Evolutionary conservation across 768 basidiomycete species (phyloP), one percentile per base, ranked within the genome.

Genomic region (Gelatoporia subvermispora): DNA sequence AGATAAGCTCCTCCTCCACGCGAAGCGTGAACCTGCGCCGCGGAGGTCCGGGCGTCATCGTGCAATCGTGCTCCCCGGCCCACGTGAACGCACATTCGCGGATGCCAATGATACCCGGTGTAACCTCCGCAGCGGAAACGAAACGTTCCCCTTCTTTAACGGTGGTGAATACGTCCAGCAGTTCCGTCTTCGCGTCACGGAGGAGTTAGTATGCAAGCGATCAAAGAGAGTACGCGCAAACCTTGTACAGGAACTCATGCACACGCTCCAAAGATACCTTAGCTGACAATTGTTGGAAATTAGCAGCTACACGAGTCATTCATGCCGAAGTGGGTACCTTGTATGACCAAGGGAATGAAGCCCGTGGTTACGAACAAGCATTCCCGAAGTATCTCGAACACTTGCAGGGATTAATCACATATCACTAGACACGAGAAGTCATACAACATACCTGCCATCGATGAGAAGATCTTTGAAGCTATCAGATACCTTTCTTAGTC

Each of bases 251-350:
- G 63, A 79, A 80, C 7, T 69, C 66, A 55, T 76, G 68, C 22
- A 81, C 53, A 43, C 87, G 78, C 50, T 81, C 77, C 10, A 88
- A 56, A 1, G 84, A 85, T 4, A 89, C 85, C 63, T 81, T 82
- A 42, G 74, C 81, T 64, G 21, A n/a, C n/a, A n/a, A n/a, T 1
- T 42, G 16, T 21, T 4, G 13, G 3, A 39, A 43, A 34, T 10
- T 15, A 15, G 35, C 21, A n/a, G 15, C 16, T 22, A 22, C 21
- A 13, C 22, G 24, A 17, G 9, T 13, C 15, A 1, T 3, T 75
- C 4, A 68, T 65, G 31, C 77, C 70, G 24, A 85, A 63, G 54
- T 82, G 69, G 43, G 22, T 31, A 56, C 59, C 63, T 54, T 63
- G 48, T 10, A 74, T 56, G 20, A 61, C 48, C 9, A 16, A 24